Percentiles rank a stretch among this genome's conserved stretches.
Evolutionary conservation across 2,329 filamentous ascomycete genomes (phyloP).

Genomic region (Ilyonectria destructans): DNA sequence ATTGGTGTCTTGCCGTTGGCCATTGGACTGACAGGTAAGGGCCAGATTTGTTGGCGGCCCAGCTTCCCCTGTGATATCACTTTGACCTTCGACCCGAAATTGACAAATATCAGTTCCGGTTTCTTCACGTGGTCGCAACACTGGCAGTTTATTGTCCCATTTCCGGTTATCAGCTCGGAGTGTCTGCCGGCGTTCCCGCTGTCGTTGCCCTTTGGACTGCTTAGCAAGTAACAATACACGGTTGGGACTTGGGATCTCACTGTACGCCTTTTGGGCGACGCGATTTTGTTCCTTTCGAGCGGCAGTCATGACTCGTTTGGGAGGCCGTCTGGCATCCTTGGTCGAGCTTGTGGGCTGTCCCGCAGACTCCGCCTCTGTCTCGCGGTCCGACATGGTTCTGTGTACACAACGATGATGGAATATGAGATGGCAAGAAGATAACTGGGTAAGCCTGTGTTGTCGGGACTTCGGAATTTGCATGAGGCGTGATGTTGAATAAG

Average conservation of each 20-base stretch:
- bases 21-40: not conserved
- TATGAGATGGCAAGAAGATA: not conserved
- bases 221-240: not conserved
- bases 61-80: too few species aligned
- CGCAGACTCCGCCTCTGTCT: not conserved
- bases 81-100: not conserved
- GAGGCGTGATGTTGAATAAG: not conserved
- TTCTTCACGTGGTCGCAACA: not conserved
- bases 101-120: not conserved
- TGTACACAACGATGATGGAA: not conserved
- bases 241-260: slow-evolving; percentile 28
- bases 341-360: not conserved
- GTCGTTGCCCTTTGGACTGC: slow-evolving; percentile 33
- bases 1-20: not conserved
- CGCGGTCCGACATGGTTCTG: not conserved
- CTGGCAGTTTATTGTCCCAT: not conserved
- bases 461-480: not conserved
- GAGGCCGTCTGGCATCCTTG: slow-evolving; percentile 1
- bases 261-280: slow-evolving; percentile 42
- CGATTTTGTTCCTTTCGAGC: slow-evolving; percentile 50
- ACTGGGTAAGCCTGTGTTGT: not conserved
- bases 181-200: slow-evolving; percentile 29
- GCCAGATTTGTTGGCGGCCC: not conserved
- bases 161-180: slow-evolving; percentile 9
- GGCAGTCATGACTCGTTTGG: slow-evolving; percentile 38